Evolutionary conservation across 495 filamentous ascomycete genomes (phyloP), one percentile per base, ranked within the genome.

Genomic region (Rhizodiscina lignyota): DNA sequence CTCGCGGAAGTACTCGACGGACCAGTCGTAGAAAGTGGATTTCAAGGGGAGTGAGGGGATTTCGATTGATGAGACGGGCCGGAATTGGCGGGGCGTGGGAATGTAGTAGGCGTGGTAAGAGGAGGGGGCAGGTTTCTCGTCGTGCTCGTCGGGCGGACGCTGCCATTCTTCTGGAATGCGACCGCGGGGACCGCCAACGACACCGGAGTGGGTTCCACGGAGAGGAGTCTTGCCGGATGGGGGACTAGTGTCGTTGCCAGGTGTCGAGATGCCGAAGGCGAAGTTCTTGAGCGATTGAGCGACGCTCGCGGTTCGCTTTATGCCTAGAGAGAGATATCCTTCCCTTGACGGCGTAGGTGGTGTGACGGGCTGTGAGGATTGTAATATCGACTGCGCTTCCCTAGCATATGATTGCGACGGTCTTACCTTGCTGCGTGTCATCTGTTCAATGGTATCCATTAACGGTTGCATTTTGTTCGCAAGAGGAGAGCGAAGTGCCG

Each of bases 1-100:
- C 55, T 99, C 85, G 29, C 89, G 82, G 69, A 94, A 99, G 53
- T 99, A 96, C 61, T 94, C 87, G 42, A 83, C 85, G 0, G 86
- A 91, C 83, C 84, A 99, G 38, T 91, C 83, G 43, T 91, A 62
- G 58, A 96, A 94, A 16, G 69, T 74, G 49, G 83, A 92, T 32
- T 66, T 65, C 17, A 97, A 40, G 1, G 89, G 87, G 16, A 96
- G 63, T 18, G 50, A 50, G 12, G 79, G 77, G 10, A 8, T 16
- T 18, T 55, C 30, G 37, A 69, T 67, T 36, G 71, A 70, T n/a
- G n/a, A n/a, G n/a, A n/a, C n/a, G 24, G 73, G 61, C 39, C 68
- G 60, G 48, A 80, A 96, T 8, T 70, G 67, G 24, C 75, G 72
- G 13, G 84, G 80, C 11, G 71, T 68, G 1, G 89, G 86, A 24